Conservation (phyloP, 306 rosid species). For the Sicyos edulis region DNA sequence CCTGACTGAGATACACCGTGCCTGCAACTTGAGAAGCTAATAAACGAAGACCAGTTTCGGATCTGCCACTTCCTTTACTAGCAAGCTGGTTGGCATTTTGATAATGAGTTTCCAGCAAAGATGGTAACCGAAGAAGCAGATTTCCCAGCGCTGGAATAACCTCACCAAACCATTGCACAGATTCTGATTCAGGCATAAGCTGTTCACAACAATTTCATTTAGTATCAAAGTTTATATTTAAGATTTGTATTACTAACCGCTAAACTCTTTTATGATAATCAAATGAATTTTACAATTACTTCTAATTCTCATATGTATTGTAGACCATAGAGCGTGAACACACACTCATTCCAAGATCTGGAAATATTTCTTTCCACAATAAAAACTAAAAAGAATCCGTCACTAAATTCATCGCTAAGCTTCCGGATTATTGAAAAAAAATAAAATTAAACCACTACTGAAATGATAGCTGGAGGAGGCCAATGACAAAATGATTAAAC, state of each 20-base stretch:
- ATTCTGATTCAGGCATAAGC: conserved; percentile 54
- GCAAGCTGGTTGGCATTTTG: conserved; percentile 33
- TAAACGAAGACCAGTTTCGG: conserved; percentile 56
- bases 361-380: background rate
- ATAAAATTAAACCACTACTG: background rate
- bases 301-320: background rate
- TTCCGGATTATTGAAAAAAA: background rate
- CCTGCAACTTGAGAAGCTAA: conserved; percentile 66
- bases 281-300: background rate
- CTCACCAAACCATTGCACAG: conserved; percentile 58
- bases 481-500: too few relatives aligned
- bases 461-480: background rate
- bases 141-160: conserved; percentile 63
- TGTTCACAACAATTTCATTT: conserved; percentile 28
- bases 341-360: background rate
- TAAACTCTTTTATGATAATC: background rate
- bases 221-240: conserved; percentile 16
- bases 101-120: conserved; percentile 71
- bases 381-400: background rate
- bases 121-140: conserved; percentile 67
- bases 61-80: conserved; percentile 25
- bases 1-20: conserved; percentile 72
- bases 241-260: background rate
- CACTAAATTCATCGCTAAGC: background rate
- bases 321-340: background rate